Evolutionary conservation across 306 rosid species (phyloP).

Genomic region (Nissolia schottii): DNA sequence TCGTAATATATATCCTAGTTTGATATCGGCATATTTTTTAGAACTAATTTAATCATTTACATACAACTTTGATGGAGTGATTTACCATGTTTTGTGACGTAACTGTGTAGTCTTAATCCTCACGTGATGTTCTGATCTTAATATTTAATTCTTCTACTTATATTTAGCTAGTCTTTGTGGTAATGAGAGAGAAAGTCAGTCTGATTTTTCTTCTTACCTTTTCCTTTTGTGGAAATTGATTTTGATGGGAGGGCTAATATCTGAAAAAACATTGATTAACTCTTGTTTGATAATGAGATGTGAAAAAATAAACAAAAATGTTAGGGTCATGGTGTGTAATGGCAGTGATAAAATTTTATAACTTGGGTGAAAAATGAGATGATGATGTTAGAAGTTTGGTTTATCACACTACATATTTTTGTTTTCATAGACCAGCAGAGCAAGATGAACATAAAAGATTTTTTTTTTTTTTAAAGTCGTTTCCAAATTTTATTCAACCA

Average conservation of each 20-base stretch:
- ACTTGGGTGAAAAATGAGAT: neutral
- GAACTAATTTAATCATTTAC: too few relatives aligned
- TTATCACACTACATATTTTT: too few relatives aligned
- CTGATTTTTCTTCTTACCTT: conserved; percentile 3
- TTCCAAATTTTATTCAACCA: too few relatives aligned
- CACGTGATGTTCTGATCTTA: conserved; percentile 43
- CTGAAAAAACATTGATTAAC: neutral
- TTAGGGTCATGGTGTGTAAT: neutral
- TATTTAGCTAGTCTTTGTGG: conserved; percentile 27
- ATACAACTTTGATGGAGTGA: conserved; percentile 1
- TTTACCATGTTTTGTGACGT: conserved; percentile 20
- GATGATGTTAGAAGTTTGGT: neutral
- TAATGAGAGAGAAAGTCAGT: neutral
- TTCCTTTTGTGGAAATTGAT: conserved; percentile 18
- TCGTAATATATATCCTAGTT: too few relatives aligned
- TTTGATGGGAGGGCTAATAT: conserved; percentile 11
- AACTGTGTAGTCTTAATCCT: conserved; percentile 34
- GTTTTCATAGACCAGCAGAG: too few relatives aligned
- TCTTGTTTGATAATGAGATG: neutral
- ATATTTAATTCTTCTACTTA: conserved; percentile 20
- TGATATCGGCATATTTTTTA: too few relatives aligned
- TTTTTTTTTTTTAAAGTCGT: too few relatives aligned
- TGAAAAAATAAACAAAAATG: neutral
- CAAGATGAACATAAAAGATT: too few relatives aligned
- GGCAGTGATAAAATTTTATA: neutral